phyloP scores from a whole-genome alignment of 2,329 filamentous ascomycete species.

The Cryphonectria carpinicola region DNA sequence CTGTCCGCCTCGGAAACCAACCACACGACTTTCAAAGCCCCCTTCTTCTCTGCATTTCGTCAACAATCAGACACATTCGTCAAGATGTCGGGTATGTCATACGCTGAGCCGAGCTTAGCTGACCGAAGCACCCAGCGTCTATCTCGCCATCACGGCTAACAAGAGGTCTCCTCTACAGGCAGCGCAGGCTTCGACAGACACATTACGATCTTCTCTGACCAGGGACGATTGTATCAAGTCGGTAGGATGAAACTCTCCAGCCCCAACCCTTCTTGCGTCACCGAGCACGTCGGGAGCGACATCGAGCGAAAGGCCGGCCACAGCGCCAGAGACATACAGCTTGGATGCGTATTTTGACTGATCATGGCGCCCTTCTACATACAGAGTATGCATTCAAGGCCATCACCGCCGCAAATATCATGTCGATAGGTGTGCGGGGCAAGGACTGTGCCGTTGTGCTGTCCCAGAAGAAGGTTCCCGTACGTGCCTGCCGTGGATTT shows the following conservation, averaged over 20 bases:
- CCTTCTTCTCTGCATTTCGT: background rate
- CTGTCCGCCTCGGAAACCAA: background rate
- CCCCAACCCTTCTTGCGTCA: background rate
- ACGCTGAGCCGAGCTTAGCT: slow-evolving; percentile 28
- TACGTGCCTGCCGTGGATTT: slow-evolving; percentile 55
- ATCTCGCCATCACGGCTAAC: slow-evolving; percentile 34
- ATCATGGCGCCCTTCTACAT: slow-evolving; percentile 45
- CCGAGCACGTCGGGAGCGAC: background rate
- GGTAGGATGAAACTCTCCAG: slow-evolving; percentile 63
- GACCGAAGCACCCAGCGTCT: background rate
- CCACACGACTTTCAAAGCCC: background rate
- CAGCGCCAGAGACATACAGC: background rate
- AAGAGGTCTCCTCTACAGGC: slow-evolving; percentile 51
- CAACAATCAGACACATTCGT: slow-evolving; percentile 28
- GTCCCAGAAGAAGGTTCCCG: slow-evolving; percentile 99
- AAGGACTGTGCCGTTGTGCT: slow-evolving; percentile 97
- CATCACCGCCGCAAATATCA: slow-evolving; percentile 98
- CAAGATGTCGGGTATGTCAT: slow-evolving; percentile 58
- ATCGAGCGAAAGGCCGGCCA: background rate
- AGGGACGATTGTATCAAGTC: slow-evolving; percentile 98
- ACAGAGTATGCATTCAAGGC: slow-evolving; percentile 99
- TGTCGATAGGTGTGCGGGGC: slow-evolving; percentile 91
- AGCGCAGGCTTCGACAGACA: slow-evolving; percentile 95
- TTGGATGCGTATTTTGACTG: background rate
- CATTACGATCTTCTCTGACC: slow-evolving; percentile 99